phyloP scores from a whole-genome alignment of 495 filamentous ascomycete species.

The Aspergillus wentii region DNA sequence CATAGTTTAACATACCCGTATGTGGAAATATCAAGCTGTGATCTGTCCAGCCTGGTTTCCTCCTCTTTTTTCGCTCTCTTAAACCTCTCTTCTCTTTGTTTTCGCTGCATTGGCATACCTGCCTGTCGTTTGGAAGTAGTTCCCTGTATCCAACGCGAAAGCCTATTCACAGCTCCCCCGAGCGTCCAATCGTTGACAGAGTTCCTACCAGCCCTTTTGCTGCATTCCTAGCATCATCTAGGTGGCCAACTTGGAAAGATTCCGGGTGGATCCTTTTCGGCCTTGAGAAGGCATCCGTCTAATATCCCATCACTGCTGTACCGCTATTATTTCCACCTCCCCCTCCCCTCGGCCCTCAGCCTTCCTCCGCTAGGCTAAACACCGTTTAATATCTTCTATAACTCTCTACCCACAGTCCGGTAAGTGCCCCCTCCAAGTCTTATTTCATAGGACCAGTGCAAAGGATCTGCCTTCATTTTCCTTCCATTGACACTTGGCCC shows the following conservation, averaged over 20 bases:
- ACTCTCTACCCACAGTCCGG: slow-evolving; percentile 13
- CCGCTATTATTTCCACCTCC: slow-evolving; percentile 18
- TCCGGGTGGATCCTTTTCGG: slow-evolving; percentile 16
- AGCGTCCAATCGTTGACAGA: too few relatives aligned
- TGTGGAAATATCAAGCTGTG: slow-evolving; percentile 12
- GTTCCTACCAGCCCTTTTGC: slow-evolving; percentile 8
- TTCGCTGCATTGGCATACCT: slow-evolving; percentile 18
- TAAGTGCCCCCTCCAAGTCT: slow-evolving; percentile 9
- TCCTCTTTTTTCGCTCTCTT: neutral
- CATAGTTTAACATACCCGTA: slow-evolving; percentile 14
- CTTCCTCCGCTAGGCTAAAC: slow-evolving; percentile 17
- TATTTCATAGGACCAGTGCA: slow-evolving; percentile 17
- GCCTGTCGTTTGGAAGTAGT: slow-evolving; percentile 13
- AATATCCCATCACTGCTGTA: slow-evolving; percentile 8
- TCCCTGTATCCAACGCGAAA: slow-evolving; percentile 11
- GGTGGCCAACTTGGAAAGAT: slow-evolving; percentile 19
- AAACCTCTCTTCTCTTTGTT: neutral
- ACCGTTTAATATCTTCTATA: slow-evolving; percentile 22
- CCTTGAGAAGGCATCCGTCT: slow-evolving; percentile 13
- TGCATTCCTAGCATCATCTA: slow-evolving; percentile 10
- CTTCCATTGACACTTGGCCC: slow-evolving; percentile 14
- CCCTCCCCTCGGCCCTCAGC: too few relatives aligned
- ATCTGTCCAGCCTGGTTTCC: slow-evolving; percentile 4
- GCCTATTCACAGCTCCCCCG: slow-evolving; percentile 10
- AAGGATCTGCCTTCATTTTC: slow-evolving; percentile 18